phyloP scores from a whole-genome alignment of 768 basidiomycete species.

The Suillus decipiens region DNA sequence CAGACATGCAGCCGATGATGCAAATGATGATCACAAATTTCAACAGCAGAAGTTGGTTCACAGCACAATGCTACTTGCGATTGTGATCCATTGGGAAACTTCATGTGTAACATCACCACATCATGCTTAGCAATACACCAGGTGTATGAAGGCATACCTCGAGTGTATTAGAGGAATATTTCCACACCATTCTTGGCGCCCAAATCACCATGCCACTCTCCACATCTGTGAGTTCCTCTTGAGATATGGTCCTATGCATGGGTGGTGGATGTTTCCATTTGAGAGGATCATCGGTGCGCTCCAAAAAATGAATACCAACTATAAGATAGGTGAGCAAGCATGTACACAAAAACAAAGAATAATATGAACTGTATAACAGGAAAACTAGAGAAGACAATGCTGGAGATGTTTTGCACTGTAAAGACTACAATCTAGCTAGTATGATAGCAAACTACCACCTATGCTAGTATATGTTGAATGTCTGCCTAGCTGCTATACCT shows the following conservation, averaged over 20 bases:
- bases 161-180: constrained; percentile 20
- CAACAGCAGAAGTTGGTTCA: constrained; percentile 22
- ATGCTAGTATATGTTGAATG: too few species aligned
- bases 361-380: constrained; percentile 7
- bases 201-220: constrained; percentile 36
- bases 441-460: too few species aligned
- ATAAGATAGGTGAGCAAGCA: constrained; percentile 25
- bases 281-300: constrained; percentile 29
- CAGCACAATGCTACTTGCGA: constrained; percentile 34
- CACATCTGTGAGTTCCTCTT: constrained; percentile 30
- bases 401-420: constrained; percentile 10
- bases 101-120: constrained; percentile 20
- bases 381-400: constrained; percentile 13
- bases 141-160: constrained; percentile 30
- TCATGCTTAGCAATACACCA: constrained; percentile 18
- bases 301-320: constrained; percentile 26
- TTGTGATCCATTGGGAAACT: constrained; percentile 26
- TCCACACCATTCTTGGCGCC: constrained; percentile 19
- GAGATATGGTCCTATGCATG: constrained; percentile 34
- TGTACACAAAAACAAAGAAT: background rate
- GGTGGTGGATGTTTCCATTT: constrained; percentile 39
- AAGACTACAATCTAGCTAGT: too few species aligned
- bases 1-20: background rate
- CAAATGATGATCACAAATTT: background rate
- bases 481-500: too few species aligned